Conservation (phyloP, 768 basidiomycete genomes). For the Lyophyllum shimeji region DNA sequence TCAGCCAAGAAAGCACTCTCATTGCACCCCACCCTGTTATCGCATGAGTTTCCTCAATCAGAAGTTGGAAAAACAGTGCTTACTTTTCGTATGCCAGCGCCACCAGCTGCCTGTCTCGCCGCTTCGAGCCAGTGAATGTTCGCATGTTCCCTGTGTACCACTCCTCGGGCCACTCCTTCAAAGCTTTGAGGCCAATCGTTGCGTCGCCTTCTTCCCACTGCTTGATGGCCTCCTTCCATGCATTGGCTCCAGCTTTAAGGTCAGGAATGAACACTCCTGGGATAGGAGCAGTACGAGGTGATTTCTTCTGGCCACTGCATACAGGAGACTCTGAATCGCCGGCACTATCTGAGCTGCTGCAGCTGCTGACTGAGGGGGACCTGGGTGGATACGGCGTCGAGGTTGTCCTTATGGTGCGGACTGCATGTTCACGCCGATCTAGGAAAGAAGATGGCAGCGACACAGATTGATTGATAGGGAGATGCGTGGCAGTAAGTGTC, state of each 20-base stretch:
- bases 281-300: neutral
- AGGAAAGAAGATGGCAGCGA: neutral
- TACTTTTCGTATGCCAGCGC: neutral
- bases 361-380: neutral
- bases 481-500: neutral
- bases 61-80: neutral
- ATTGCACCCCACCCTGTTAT: neutral
- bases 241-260: neutral
- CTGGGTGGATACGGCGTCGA: neutral
- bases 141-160: slow-evolving; percentile 7
- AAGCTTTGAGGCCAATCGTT: neutral
- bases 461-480: neutral
- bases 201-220: slow-evolving; percentile 5
- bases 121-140: slow-evolving; percentile 3
- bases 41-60: neutral
- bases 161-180: slow-evolving; percentile 8
- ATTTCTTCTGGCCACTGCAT: too few species aligned
- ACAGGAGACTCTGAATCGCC: neutral
- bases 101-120: neutral
- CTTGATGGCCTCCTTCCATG: slow-evolving; percentile 9
- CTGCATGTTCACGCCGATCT: neutral
- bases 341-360: neutral
- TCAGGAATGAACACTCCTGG: slow-evolving; percentile 1
- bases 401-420: neutral
- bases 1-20: neutral